These are phyloP conservation scores for Pyracantha coccinea DNA, from an alignment of 331 rosid genomes.

Conservation along the genomic window DNA sequence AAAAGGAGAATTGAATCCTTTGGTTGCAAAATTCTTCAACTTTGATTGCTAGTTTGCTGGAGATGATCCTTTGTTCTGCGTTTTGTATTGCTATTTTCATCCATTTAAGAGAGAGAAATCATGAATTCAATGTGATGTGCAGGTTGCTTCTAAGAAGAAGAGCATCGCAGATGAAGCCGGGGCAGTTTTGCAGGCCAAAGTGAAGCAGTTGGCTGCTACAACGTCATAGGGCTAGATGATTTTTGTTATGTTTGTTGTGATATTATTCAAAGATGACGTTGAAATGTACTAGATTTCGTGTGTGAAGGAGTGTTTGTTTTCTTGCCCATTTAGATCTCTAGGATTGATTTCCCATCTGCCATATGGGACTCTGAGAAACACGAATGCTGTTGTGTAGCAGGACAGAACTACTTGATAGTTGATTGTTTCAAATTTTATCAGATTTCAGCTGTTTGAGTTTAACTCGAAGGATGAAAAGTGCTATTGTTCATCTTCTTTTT, in stretches of 20 bases:
- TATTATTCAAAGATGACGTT: background rate
- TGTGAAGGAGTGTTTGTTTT: background rate
- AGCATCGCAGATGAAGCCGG: conserved; percentile 77
- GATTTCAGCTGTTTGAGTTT: background rate
- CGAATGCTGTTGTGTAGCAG: background rate
- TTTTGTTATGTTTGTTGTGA: background rate
- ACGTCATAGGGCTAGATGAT: conserved; percentile 14
- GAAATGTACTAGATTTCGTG: background rate
- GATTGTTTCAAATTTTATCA: background rate
- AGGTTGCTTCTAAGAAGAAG: conserved; percentile 91
- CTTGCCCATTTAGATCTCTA: background rate
- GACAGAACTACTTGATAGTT: background rate
- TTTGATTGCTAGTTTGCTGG: background rate
- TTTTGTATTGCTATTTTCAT: background rate
- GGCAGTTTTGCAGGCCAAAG: conserved; percentile 58
- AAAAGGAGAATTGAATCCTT: background rate
- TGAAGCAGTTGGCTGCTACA: conserved; percentile 65
- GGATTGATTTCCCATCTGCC: background rate
- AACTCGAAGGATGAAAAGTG: background rate
- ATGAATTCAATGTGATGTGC: conserved; percentile 17
- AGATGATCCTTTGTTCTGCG: background rate
- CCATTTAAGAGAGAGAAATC: background rate
- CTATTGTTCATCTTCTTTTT: background rate
- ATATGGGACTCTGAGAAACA: background rate
- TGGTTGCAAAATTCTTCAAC: background rate